Base-by-base conservation (phyloP, 306 rosid species). In the Argentina anserina region DNA sequence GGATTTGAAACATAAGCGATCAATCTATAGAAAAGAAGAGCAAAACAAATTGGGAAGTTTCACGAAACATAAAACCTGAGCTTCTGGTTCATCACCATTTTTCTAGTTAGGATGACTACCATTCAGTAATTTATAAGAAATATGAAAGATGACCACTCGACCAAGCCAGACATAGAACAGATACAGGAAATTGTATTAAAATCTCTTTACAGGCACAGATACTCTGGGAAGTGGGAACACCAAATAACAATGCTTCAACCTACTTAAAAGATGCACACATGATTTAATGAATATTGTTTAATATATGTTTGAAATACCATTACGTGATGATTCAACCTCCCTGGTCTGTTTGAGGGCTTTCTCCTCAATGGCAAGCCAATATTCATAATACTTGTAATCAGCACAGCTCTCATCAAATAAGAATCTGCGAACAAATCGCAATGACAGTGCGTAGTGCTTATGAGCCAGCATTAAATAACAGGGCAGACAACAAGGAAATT, bases 361-460 rank as follows among this genome's bases (percentile, higher is more conserved):
- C 86, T 94, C 97, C 80, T 90, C 99, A 77, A 86, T 81, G 37
- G 89, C 93, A 77, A 95, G 92, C 76, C 31, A 93, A 78, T 87
- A 76, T 77, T 90, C 96, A 62, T 95, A 95, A 75, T 95, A 95
- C 78, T 95, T 91, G 90, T 86, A 91, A 62, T 95, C 99, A 46
- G 89, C 75, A 41, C 96, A 95, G 80, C 79, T 83, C 81, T 78
- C 85, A 52, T 95, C 92, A 81, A 85, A 91, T 65, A 95, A 81
- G 88, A 95, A 95, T 71, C 99, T 95, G 85, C 80, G 78, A 33
- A 66, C 40, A 52, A 81, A 70, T 82, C n/a, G 34, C 45, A 56
- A 45, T 62, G 78, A 43, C 25, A 39, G 50, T 53, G 41, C 67
- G 72, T 0, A 70, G 7, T 75, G 68, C 68, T 50, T 71, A 49